Conservation (phyloP, 2,329 filamentous ascomycete species). For the Metarhizium anisopliae region DNA sequence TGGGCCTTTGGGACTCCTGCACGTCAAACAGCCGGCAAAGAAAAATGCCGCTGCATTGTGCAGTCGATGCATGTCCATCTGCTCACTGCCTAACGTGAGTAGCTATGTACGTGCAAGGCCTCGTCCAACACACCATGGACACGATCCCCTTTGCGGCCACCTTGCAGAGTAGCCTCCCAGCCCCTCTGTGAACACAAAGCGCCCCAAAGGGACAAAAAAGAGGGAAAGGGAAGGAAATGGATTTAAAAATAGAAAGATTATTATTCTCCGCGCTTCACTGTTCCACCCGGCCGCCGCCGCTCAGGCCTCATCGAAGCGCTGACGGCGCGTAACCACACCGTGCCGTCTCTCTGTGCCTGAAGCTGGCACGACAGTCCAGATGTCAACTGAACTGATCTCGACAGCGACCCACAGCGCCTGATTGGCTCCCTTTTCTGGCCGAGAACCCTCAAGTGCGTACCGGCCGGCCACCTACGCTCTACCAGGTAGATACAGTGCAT, state of each 20-base stretch:
- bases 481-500: not conserved
- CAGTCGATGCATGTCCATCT: too few relatives aligned
- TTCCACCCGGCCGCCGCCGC: not conserved
- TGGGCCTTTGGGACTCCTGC: too few relatives aligned
- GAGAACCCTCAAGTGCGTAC: not conserved
- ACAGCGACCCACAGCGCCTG: not conserved
- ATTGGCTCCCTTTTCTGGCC: not conserved
- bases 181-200: too few relatives aligned
- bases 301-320: too few relatives aligned
- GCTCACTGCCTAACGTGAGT: too few relatives aligned
- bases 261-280: not conserved
- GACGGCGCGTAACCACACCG: not conserved
- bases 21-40: too few relatives aligned
- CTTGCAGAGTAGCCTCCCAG: not conserved
- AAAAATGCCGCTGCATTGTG: too few relatives aligned
- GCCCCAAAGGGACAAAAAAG: not conserved
- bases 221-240: not conserved
- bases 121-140: too few relatives aligned
- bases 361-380: not conserved
- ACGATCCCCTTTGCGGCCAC: not conserved
- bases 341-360: not conserved
- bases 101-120: too few relatives aligned
- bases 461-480: not conserved
- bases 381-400: not conserved
- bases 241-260: not conserved